Percentiles rank a stretch among this genome's conserved stretches.
Conservation (phyloP, 768 basidiomycete species). For the Panaeolus cyanescens region DNA sequence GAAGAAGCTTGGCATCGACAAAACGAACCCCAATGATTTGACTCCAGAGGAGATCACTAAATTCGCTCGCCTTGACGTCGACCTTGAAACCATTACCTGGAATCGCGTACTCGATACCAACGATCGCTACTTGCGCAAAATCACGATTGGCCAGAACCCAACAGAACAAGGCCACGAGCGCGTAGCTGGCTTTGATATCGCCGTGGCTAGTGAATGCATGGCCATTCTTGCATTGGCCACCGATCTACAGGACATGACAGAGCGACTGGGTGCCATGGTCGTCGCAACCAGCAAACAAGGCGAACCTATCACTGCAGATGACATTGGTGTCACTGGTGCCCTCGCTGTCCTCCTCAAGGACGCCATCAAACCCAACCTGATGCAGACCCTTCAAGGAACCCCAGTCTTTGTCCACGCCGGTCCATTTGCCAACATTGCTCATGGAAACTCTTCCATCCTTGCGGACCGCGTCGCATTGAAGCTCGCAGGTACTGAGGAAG, state of each 20-base stretch:
- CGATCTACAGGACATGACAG: conserved; percentile 86
- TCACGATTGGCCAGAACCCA: conserved; percentile 86
- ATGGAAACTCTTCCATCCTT: conserved; percentile 97
- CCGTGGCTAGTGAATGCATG: conserved; percentile 98
- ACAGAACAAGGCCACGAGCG: conserved; percentile 92
- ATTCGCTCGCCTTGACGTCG: conserved; percentile 92
- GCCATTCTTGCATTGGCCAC: conserved; percentile 94
- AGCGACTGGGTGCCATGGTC: conserved; percentile 94
- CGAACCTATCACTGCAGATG: conserved; percentile 93
- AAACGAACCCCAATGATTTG: conserved; percentile 89
- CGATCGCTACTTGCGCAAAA: conserved; percentile 93
- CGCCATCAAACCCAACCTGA: conserved; percentile 97
- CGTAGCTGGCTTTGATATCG: conserved; percentile 92
- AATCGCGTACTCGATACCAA: conserved; percentile 97
- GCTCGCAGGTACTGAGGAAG: conserved; percentile 92
- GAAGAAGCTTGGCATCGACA: conserved; percentile 92
- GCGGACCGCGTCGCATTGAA: conserved; percentile 98
- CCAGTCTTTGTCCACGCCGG: conserved; percentile 99
- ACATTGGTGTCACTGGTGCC: conserved; percentile 93
- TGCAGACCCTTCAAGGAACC: conserved; percentile 94
- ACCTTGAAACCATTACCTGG: conserved; percentile 93
- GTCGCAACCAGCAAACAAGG: conserved; percentile 92
- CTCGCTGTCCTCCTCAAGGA: conserved; percentile 98
- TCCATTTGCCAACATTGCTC: conserved; percentile 98
- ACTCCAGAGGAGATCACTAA: conserved; percentile 89